These are phyloP conservation scores for Quercus mongolica DNA, from an alignment of 306 rosid species.

Conservation along the genomic window DNA sequence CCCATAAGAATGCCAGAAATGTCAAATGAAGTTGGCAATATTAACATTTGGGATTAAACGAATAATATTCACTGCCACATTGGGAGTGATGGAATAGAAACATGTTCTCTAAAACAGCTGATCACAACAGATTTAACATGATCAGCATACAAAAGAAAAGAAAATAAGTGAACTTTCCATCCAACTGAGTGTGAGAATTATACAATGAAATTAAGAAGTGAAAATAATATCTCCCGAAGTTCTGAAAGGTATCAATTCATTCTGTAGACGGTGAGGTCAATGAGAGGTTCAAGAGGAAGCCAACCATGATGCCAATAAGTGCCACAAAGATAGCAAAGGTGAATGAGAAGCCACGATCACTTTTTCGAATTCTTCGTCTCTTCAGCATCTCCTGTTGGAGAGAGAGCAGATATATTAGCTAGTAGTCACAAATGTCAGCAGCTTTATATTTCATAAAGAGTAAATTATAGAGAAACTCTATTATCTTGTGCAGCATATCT, in stretches of 20 bases:
- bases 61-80: neutral
- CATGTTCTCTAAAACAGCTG: slow-evolving; percentile 11
- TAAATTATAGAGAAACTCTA: neutral
- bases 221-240: neutral
- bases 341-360: slow-evolving; percentile 72
- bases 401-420: neutral
- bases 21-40: neutral
- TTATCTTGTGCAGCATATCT: neutral
- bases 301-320: slow-evolving; percentile 71
- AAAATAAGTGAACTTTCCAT: slow-evolving; percentile 2
- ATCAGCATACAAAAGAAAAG: slow-evolving; percentile 21
- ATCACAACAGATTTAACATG: slow-evolving; percentile 13
- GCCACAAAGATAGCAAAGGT: slow-evolving; percentile 70
- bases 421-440: neutral
- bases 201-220: slow-evolving; percentile 11
- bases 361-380: slow-evolving; percentile 54
- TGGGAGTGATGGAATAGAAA: neutral
- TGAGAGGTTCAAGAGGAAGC: slow-evolving; percentile 72
- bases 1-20: no score
- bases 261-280: slow-evolving; percentile 61
- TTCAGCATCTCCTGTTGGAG: slow-evolving; percentile 36
- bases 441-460: neutral
- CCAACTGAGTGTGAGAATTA: slow-evolving; percentile 10
- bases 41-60: neutral
- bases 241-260: slow-evolving; percentile 27